Base-by-base conservation (phyloP, 2,329 filamentous ascomycete species). In the Alternaria ventricosa region DNA sequence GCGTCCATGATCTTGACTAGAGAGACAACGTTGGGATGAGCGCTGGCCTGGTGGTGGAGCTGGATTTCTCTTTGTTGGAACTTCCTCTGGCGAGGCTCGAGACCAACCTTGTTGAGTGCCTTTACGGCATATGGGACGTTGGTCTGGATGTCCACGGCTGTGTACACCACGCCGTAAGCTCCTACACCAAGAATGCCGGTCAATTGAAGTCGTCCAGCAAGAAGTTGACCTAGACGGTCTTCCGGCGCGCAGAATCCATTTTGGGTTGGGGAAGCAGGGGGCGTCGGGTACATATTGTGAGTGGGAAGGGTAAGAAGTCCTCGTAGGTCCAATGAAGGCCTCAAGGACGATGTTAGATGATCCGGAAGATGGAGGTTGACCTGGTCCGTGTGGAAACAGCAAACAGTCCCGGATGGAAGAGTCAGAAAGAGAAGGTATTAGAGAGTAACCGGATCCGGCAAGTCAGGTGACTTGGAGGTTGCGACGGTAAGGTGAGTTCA, bases 141-240 rank as follows among this genome's bases (percentile, higher is more conserved):
- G 71, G 90, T 95, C 79, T 90, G 90, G 78, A 95, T 88, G 83
- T 96, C 94, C 82, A 92, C 85, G 75, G 94, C 94, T 69, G 90
- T 89, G 84, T 98, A 98, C 25, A 99, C 96, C 45, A 97, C 94
- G 69, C 96, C 96, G 82, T 99, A 99, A 61, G 96, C 96, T 72
- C 96, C 96, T 55, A 95, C 92, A 69, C 96, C 96, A 66, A 98
- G 87, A 73, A 98, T 92, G 66, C 89, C 88, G 68, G 90, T 93
- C 75, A 98, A 85, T 83, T 95, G 90, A 72, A 97, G 87, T 78
- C 92, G 90, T 78, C 91, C 91, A 73, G 92, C 92, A 70, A 98
- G 87, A 71, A 95, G 86, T 72, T 90, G 89, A 80, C 95, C 94
- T 85, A 98, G 83, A 77, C 94, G 90, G 78, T 94, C 92, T 86